Percentiles rank a stretch among this genome's conserved stretches.
Conservation (phyloP, 176 grass and related monocot species). For the Avena eriantha region DNA sequence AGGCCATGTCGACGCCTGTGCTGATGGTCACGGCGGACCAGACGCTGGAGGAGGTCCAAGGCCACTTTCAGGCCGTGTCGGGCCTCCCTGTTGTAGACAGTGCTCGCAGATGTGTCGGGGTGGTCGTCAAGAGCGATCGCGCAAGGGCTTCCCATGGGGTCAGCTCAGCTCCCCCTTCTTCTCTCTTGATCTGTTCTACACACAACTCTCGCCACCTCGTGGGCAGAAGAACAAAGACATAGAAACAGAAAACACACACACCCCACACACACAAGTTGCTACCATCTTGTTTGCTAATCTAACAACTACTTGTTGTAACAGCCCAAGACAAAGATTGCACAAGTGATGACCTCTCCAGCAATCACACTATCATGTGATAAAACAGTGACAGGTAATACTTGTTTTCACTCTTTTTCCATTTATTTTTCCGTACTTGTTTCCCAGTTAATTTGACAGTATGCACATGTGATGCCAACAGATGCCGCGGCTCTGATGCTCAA, state of each 20-base stretch:
- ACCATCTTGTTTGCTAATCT: constrained; percentile 29
- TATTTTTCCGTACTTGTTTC: background rate
- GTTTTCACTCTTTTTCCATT: background rate
- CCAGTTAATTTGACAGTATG: constrained; percentile 24
- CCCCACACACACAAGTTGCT: background rate
- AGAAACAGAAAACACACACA: background rate
- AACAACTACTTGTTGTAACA: constrained; percentile 47
- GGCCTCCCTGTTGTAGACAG: constrained; percentile 78
- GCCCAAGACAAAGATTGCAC: constrained; percentile 58
- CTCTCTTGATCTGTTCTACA: background rate
- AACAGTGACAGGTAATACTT: constrained; percentile 78
- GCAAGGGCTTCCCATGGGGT: constrained; percentile 73
- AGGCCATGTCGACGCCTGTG: constrained; percentile 77
- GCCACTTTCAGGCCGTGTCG: constrained; percentile 68
- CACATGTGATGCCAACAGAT: constrained; percentile 62
- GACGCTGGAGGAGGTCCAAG: constrained; percentile 68
- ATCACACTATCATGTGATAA: constrained; percentile 77
- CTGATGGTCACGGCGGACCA: constrained; percentile 54
- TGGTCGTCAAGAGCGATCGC: constrained; percentile 73
- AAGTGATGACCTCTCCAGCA: constrained; percentile 88
- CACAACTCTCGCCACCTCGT: background rate
- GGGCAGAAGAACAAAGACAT: background rate
- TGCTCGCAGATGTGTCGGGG: constrained; percentile 68
- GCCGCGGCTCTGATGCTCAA: constrained; percentile 90
- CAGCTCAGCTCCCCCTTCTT: constrained; percentile 7